phyloP scores from a whole-genome alignment of 768 basidiomycete genomes.

The Lentinula detonsa region DNA sequence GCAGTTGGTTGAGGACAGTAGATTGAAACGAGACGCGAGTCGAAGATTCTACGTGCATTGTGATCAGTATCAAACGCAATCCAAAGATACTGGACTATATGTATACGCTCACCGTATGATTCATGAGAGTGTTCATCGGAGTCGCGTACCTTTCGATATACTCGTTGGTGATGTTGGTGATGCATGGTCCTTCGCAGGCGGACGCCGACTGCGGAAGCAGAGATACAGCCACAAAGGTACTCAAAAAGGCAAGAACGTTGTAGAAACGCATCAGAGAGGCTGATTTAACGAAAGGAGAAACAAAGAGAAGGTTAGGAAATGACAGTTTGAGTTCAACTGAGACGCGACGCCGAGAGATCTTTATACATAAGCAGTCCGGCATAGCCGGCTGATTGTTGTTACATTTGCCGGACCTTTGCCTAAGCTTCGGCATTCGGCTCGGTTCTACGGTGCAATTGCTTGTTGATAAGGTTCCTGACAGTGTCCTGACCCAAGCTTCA shows the following conservation, averaged over 20 bases:
- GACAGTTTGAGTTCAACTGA: not conserved
- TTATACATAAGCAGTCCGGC: no score
- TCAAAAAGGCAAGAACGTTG: constrained; percentile 10
- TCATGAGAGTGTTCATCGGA: constrained; percentile 32
- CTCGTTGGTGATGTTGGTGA: constrained; percentile 49
- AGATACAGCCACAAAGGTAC: constrained; percentile 16
- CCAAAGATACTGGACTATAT: no score
- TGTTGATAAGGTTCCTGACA: no score
- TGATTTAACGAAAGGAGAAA: not conserved
- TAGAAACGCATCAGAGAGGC: not conserved
- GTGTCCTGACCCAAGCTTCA: no score
- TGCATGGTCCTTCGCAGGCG: constrained; percentile 72
- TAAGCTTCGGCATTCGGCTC: no score
- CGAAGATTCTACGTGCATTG: constrained; percentile 3
- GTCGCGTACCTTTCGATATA: constrained; percentile 44
- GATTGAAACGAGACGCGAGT: constrained; percentile 4
- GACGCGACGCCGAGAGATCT: no score
- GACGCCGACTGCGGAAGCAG: constrained; percentile 30
- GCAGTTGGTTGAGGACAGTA: not conserved
- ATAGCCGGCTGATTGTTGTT: no score
- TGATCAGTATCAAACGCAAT: no score
- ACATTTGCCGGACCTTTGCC: no score
- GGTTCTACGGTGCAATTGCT: no score
- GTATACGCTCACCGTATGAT: constrained; percentile 33
- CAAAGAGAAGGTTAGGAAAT: not conserved